These are phyloP conservation scores for Trypanosoma cruzi DNA, from an alignment of 208 protist genomes.

Conservation along the genomic window DNA sequence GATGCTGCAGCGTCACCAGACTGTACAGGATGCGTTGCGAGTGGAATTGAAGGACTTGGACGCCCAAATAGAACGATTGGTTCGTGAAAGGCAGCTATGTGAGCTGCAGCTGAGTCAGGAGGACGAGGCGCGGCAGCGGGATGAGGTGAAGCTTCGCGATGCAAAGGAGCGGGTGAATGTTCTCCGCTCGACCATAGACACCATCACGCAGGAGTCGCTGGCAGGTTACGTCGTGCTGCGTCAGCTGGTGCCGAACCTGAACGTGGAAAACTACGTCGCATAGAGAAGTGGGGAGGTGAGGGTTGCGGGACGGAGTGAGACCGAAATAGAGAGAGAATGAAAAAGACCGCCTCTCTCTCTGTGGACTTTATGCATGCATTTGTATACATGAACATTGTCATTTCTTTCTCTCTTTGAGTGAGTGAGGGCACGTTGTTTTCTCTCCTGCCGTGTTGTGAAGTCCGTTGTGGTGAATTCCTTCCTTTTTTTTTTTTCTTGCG, in stretches of 20 bases:
- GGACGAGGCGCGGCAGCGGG: slow-evolving; percentile 30
- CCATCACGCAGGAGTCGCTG: slow-evolving; percentile 55
- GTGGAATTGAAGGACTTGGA: slow-evolving; percentile 66
- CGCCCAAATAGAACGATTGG: slow-evolving; percentile 47
- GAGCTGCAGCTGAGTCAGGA: slow-evolving; percentile 64
- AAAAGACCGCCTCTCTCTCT: background rate
- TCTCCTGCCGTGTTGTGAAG: background rate
- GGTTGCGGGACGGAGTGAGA: background rate
- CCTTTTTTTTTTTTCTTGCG: background rate
- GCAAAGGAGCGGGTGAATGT: slow-evolving; percentile 61
- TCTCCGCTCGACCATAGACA: slow-evolving; percentile 66
- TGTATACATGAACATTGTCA: background rate
- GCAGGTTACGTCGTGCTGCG: slow-evolving; percentile 58
- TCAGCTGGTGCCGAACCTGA: slow-evolving; percentile 73
- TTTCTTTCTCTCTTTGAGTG: background rate
- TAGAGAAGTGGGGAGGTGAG: slow-evolving; percentile 12
- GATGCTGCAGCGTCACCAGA: slow-evolving; percentile 42
- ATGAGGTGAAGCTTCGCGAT: slow-evolving; percentile 51
- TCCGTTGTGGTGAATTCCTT: background rate
- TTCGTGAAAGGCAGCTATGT: slow-evolving; percentile 65
- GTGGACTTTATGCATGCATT: background rate
- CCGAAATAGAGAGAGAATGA: background rate
- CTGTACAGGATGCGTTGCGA: slow-evolving; percentile 52
- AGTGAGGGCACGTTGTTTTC: background rate
- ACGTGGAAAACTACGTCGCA: slow-evolving; percentile 79